Percentiles rank a stretch among this genome's conserved stretches.
phyloP scores from a whole-genome alignment of 805 yeast species.

The Yamadazyma tumulicola region DNA sequence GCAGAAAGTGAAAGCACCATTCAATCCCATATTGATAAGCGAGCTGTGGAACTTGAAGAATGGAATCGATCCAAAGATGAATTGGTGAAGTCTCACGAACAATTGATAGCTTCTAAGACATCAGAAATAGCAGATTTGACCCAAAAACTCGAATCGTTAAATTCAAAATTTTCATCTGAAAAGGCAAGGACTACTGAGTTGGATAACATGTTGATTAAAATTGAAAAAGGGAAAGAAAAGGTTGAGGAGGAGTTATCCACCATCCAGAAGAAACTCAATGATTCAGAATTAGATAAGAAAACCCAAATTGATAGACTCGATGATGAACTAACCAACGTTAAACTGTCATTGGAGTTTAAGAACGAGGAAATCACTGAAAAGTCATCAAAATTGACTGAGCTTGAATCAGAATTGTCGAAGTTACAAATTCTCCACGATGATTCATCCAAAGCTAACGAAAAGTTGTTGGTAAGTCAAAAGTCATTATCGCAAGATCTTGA shows the following conservation, averaged over 20 bases:
- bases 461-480: too few species aligned
- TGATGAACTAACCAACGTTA: too few species aligned
- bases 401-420: conserved; percentile 1
- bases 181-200: not conserved
- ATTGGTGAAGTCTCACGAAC: conserved; percentile 4
- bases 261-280: not conserved
- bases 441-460: too few species aligned
- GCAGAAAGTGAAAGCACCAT: conserved; percentile 3
- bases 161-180: not conserved
- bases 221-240: not conserved
- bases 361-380: not conserved
- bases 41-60: conserved; percentile 1
- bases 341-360: too few species aligned
- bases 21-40: conserved; percentile 3
- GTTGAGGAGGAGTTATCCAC: not conserved
- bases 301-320: too few species aligned
- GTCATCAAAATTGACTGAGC: not conserved
- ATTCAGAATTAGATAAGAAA: not conserved
- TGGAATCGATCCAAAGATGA: conserved; percentile 16
- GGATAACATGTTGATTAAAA: not conserved
- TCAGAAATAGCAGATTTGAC: not conserved
- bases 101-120: too few species aligned
- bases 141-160: not conserved
- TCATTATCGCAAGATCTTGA: conserved; percentile 1
- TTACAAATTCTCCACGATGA: too few species aligned